Conservation (phyloP, 371 early-diverging fungal genomes). For the Dichotomocladium elegans region DNA sequence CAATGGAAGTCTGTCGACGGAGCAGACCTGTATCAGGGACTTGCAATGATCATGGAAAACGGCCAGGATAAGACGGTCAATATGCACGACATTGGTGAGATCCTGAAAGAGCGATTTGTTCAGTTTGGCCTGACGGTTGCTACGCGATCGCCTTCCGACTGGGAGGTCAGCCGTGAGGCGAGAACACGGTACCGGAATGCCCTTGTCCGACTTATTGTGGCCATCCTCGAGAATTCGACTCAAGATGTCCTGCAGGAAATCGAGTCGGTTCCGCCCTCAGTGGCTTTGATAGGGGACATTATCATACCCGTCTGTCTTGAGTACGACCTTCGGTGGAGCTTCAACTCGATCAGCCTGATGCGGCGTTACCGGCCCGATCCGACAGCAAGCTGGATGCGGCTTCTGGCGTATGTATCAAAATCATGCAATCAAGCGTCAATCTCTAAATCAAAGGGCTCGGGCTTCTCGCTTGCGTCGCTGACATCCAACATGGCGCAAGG, state of each 20-base stretch:
- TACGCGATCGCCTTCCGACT: slow-evolving; percentile 27
- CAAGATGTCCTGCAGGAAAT: slow-evolving; percentile 49
- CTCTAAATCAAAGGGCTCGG: slow-evolving; percentile 30
- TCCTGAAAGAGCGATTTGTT: slow-evolving; percentile 49
- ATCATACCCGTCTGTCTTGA: slow-evolving; percentile 54
- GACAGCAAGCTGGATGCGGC: slow-evolving; percentile 39
- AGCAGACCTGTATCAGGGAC: slow-evolving; percentile 49
- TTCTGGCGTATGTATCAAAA: slow-evolving; percentile 28
- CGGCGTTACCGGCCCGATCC: slow-evolving; percentile 27
- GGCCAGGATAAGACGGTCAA: slow-evolving; percentile 38
- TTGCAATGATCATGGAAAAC: slow-evolving; percentile 40
- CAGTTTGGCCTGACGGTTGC: slow-evolving; percentile 40
- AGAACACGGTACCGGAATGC: slow-evolving; percentile 41
- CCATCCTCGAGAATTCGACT: slow-evolving; percentile 51
- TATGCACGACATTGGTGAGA: slow-evolving; percentile 37
- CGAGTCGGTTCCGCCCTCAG: slow-evolving; percentile 39
- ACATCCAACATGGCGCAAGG: slow-evolving; percentile 17
- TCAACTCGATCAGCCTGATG: slow-evolving; percentile 23
- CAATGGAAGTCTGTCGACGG: slow-evolving; percentile 54
- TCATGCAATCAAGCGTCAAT: slow-evolving; percentile 37
- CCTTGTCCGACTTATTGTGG: slow-evolving; percentile 53
- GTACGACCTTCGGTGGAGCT: slow-evolving; percentile 32
- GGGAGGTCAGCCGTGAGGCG: slow-evolving; percentile 29
- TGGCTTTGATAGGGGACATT: slow-evolving; percentile 43
- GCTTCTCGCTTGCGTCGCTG: slow-evolving; percentile 35